phyloP scores from a whole-genome alignment of 1,284 basidiomycete genomes.

The Puccinia novopanici region DNA sequence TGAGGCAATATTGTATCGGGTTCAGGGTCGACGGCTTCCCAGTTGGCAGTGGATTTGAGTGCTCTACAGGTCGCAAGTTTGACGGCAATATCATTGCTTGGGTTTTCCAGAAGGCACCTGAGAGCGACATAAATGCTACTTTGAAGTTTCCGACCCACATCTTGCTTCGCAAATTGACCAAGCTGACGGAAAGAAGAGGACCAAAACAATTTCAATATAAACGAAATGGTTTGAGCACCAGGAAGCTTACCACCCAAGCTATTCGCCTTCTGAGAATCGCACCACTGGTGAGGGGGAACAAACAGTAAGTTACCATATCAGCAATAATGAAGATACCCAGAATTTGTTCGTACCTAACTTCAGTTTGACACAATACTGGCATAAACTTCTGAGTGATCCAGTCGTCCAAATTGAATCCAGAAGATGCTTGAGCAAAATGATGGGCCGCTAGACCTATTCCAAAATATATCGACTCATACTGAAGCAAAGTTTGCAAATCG shows the following conservation, averaged over 20 bases:
- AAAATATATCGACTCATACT: constrained; percentile 37
- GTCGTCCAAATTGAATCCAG: constrained; percentile 19
- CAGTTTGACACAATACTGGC: constrained; percentile 36
- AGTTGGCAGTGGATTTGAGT: constrained; percentile 41
- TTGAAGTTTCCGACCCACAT: constrained; percentile 32
- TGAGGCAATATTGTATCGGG: constrained; percentile 21
- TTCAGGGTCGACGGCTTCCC: constrained; percentile 19
- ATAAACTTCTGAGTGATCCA: constrained; percentile 45
- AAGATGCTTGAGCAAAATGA: constrained; percentile 14
- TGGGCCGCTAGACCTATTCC: constrained; percentile 33
- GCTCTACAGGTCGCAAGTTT: constrained; percentile 40
- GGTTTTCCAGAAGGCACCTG: constrained; percentile 40
- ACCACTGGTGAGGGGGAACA: constrained; percentile 18
- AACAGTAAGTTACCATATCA: neutral
- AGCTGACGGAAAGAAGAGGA: constrained; percentile 9
- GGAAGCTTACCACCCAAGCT: constrained; percentile 37
- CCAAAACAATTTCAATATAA: neutral
- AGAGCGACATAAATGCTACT: constrained; percentile 29
- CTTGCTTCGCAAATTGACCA: constrained; percentile 43
- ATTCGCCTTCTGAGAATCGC: constrained; percentile 35
- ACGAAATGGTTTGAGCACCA: neutral
- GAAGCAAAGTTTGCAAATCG: constrained; percentile 22
- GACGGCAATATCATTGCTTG: constrained; percentile 41
- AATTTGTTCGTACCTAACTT: constrained; percentile 9
- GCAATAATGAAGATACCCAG: neutral